Base-by-base conservation (phyloP, 805 yeast species). In the Clavispora vitiphila region DNA sequence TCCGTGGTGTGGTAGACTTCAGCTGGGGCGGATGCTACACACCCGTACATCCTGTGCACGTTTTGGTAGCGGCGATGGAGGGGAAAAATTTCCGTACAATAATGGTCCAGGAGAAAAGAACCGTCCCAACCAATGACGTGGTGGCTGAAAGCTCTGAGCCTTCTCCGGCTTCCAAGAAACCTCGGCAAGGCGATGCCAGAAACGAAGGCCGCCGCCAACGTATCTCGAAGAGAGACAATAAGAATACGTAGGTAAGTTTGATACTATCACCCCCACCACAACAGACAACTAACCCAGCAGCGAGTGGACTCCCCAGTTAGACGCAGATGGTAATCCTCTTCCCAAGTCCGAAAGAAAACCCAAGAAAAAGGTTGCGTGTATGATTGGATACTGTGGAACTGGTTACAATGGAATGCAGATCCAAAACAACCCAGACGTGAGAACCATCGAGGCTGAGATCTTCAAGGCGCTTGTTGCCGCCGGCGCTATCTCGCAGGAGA, bases 341-440 rank as follows among this genome's bases (percentile, higher is more conserved):
- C 78, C 73, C 31, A 72, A 69, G 42, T 59, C 67, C 11, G 86
- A 79, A 48, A 74, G 89, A 62, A 77, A 74, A 48, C 96, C 98
- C 18, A 90, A 90, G 72, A 77, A 80, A 54, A 90, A 90, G 58
- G 96, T 88, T 18, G 97, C 96, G 0, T 80, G 85, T 55, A 73
- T 87, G 80, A 72, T 90, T 50, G 97, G 98, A 4, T 90, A 90
- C 67, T 90, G 96, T 60, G 98, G 98, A 32, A 82, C 96, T 1
- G 97, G 97, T 0, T 90, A 90, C 65, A 93, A 86, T 61, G 98
- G 98, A 7, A 87, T 90, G 96, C 98, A 90, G 64, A 68, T 83
- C 49, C 74, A 69, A 43, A 65, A 65, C 42, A 90, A 89, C 58
- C 95, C 96, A 2, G 95, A 90, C 15, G 78, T 78, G 32, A 80